Conservation (phyloP, 2,329 filamentous ascomycete genomes). For the Scytalidium lignicola region DNA sequence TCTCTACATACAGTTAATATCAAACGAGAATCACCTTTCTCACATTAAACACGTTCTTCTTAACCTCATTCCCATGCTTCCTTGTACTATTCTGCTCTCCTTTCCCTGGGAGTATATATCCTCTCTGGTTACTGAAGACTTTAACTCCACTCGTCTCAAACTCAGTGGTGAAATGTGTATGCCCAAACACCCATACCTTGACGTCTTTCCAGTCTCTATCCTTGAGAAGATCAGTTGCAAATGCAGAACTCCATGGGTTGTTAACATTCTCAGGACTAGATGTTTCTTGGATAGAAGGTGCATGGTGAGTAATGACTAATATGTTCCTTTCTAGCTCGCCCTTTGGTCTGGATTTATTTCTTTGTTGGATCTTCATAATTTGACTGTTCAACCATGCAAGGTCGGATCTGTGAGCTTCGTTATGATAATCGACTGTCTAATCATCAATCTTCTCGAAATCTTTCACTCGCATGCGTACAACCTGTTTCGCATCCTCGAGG, state of each 20-base stretch:
- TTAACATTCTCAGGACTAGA: slow-evolving; percentile 43
- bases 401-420: slow-evolving; percentile 41
- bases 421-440: slow-evolving; percentile 48
- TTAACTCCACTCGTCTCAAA: slow-evolving; percentile 30
- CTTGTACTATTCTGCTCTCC: background rate
- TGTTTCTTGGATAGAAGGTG: slow-evolving; percentile 44
- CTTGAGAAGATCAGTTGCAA: slow-evolving; percentile 45
- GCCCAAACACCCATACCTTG: slow-evolving; percentile 39
- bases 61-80: background rate
- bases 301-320: slow-evolving; percentile 53
- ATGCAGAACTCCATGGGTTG: slow-evolving; percentile 44
- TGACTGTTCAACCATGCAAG: slow-evolving; percentile 43
- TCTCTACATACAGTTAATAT: background rate
- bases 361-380: slow-evolving; percentile 21
- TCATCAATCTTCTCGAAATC: slow-evolving; percentile 49
- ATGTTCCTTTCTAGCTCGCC: slow-evolving; percentile 23
- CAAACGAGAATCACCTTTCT: background rate
- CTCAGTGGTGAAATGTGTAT: slow-evolving; percentile 39
- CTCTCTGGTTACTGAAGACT: slow-evolving; percentile 39
- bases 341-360: slow-evolving; percentile 6
- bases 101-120: slow-evolving; percentile 29
- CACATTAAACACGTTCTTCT: background rate
- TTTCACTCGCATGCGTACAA: slow-evolving; percentile 40
- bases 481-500: slow-evolving; percentile 29
- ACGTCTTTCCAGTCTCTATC: slow-evolving; percentile 20